phyloP scores from a whole-genome alignment of 2,329 filamentous ascomycete genomes.

The Ilyonectria mors-panacis region DNA sequence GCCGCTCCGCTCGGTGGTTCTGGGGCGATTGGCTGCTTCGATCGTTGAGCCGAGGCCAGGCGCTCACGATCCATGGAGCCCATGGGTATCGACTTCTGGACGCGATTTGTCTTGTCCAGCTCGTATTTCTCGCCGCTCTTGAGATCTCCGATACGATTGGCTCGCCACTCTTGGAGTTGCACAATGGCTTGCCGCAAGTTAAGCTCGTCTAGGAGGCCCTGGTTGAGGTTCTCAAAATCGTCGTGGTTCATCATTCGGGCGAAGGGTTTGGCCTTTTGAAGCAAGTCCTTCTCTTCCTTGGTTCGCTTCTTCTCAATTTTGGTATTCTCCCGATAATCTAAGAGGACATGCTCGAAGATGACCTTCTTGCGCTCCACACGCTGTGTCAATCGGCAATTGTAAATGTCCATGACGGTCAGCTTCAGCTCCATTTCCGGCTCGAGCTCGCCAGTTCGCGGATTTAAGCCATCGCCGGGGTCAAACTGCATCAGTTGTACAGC shows the following conservation, averaged over 20 bases:
- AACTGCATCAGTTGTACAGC: conserved; percentile 99
- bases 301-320: conserved; percentile 94
- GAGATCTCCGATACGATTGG: conserved; percentile 86
- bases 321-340: conserved; percentile 94
- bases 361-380: conserved; percentile 96
- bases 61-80: conserved; percentile 87
- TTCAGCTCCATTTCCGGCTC: conserved; percentile 98
- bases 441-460: conserved; percentile 84
- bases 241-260: conserved; percentile 95
- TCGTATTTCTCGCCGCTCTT: conserved; percentile 94
- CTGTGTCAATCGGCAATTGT: conserved; percentile 91
- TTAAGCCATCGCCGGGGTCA: conserved; percentile 93
- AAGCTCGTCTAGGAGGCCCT: conserved; percentile 90
- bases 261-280: conserved; percentile 96
- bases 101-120: conserved; percentile 83
- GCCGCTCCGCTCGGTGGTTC: conserved; percentile 84
- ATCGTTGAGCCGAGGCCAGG: conserved; percentile 79
- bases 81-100: conserved; percentile 79
- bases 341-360: conserved; percentile 92
- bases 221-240: conserved; percentile 89
- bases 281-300: conserved; percentile 92
- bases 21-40: conserved; percentile 74
- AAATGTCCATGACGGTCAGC: conserved; percentile 98
- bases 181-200: conserved; percentile 90
- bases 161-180: conserved; percentile 95